phyloP scores from a whole-genome alignment of 75 land plant species.

The Cryptomeria japonica region DNA sequence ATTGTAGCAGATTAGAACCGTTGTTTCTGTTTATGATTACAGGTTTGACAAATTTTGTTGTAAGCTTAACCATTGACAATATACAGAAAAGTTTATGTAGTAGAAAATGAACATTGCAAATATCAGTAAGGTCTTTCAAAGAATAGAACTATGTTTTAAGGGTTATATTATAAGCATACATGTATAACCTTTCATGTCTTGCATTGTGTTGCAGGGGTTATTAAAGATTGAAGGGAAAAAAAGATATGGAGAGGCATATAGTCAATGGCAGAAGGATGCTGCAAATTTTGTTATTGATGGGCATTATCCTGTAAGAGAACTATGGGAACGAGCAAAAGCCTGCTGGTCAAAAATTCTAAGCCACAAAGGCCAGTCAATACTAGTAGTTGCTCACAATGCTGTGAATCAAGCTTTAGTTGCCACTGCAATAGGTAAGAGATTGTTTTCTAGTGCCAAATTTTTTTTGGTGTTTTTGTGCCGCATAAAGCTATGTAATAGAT shows the following conservation, averaged over 20 bases:
- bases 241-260: conserved; percentile 71
- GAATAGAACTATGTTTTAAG: neutral
- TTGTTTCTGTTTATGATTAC: neutral
- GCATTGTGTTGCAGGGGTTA: conserved; percentile 59
- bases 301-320: conserved; percentile 94
- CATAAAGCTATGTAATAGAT: neutral
- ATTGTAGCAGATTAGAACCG: neutral
- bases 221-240: conserved; percentile 88
- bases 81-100: neutral
- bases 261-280: conserved; percentile 88
- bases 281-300: conserved; percentile 87
- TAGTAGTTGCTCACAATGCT: conserved; percentile 98
- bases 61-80: neutral
- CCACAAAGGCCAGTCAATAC: conserved; percentile 73
- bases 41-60: neutral
- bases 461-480: neutral
- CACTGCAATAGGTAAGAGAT: conserved; percentile 75
- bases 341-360: conserved; percentile 82
- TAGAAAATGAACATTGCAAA: neutral
- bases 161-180: neutral
- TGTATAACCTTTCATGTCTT: conserved; percentile 1
- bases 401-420: conserved; percentile 99
- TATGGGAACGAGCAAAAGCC: conserved; percentile 83
- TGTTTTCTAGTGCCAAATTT: neutral
- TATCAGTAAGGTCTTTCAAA: neutral